Conservation (phyloP, 2,329 filamentous ascomycete species). For the Aureobasidium sp. region DNA sequence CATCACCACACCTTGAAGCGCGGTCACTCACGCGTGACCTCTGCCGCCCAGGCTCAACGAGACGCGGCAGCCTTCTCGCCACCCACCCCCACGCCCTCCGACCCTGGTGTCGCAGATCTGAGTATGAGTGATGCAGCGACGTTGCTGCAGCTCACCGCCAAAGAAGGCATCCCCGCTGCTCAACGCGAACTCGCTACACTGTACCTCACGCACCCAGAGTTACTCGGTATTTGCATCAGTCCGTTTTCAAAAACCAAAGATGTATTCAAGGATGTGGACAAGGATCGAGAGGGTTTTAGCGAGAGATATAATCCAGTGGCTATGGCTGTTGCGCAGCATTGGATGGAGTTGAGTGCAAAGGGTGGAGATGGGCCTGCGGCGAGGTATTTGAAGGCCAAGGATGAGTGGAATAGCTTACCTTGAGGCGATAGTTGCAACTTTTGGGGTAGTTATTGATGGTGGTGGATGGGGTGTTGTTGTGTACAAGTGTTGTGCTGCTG, state of each 20-base stretch:
- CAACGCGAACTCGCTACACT: slow-evolving; percentile 91
- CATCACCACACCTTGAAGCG: slow-evolving; percentile 62
- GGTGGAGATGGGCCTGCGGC: slow-evolving; percentile 83
- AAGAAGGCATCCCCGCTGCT: slow-evolving; percentile 80
- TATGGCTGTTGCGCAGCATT: slow-evolving; percentile 93
- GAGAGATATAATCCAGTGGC: slow-evolving; percentile 71
- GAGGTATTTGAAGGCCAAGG: slow-evolving; percentile 68
- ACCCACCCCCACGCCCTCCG: slow-evolving; percentile 10
- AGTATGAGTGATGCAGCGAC: slow-evolving; percentile 72
- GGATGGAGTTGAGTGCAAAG: slow-evolving; percentile 84
- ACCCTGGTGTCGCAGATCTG: slow-evolving; percentile 50
- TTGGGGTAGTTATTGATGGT: not conserved
- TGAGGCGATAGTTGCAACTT: slow-evolving; percentile 24
- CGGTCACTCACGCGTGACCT: slow-evolving; percentile 27
- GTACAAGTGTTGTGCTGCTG: not conserved
- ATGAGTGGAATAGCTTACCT: slow-evolving; percentile 54
- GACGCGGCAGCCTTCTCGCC: slow-evolving; percentile 26
- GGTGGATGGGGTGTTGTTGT: not conserved
- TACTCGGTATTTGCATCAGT: slow-evolving; percentile 70
- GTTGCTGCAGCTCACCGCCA: slow-evolving; percentile 90
- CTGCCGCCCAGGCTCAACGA: slow-evolving; percentile 28
- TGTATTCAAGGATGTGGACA: slow-evolving; percentile 75
- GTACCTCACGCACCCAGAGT: slow-evolving; percentile 85
- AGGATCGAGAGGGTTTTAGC: slow-evolving; percentile 58
- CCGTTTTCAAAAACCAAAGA: slow-evolving; percentile 79